Conservation (phyloP, 2,329 filamentous ascomycete genomes). For the Colletotrichum shisoi region DNA sequence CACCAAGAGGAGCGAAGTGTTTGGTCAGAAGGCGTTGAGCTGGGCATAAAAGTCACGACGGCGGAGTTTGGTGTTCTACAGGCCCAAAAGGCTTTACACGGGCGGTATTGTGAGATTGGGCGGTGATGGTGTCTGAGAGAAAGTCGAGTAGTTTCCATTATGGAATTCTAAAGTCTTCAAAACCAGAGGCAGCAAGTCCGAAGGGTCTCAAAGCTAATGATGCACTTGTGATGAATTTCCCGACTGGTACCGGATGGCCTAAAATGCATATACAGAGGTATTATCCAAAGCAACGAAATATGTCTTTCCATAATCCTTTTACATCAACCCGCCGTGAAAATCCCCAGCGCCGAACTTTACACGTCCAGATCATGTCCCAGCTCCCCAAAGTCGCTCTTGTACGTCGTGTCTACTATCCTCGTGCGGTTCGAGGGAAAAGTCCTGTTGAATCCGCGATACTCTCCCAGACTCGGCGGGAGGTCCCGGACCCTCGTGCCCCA, state of each 20-base stretch:
- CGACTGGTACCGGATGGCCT: neutral
- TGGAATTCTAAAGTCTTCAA: too few species aligned
- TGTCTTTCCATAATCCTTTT: too few species aligned
- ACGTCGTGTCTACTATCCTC: conserved; percentile 7
- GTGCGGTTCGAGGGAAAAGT: conserved; percentile 33
- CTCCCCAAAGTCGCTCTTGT: conserved; percentile 19
- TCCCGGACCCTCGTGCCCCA: conserved; percentile 70
- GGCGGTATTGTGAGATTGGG: too few species aligned
- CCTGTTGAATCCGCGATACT: conserved; percentile 48
- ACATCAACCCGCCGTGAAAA: too few species aligned
- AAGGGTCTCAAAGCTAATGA: too few species aligned
- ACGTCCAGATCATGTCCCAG: neutral
- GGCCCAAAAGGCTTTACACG: too few species aligned
- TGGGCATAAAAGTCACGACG: neutral
- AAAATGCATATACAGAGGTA: neutral
- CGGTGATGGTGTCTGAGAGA: too few species aligned
- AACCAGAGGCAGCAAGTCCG: too few species aligned
- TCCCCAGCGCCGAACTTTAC: neutral
- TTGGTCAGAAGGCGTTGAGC: conserved; percentile 4
- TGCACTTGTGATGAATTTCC: neutral
- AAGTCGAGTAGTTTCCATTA: too few species aligned
- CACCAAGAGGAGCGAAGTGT: conserved; percentile 10
- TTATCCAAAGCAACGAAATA: neutral
- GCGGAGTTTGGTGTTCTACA: neutral
- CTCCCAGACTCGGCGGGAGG: conserved; percentile 66